These are phyloP conservation scores for Esteya vermicola DNA, from an alignment of 2,329 filamentous ascomycete species.

Conservation along the genomic window DNA sequence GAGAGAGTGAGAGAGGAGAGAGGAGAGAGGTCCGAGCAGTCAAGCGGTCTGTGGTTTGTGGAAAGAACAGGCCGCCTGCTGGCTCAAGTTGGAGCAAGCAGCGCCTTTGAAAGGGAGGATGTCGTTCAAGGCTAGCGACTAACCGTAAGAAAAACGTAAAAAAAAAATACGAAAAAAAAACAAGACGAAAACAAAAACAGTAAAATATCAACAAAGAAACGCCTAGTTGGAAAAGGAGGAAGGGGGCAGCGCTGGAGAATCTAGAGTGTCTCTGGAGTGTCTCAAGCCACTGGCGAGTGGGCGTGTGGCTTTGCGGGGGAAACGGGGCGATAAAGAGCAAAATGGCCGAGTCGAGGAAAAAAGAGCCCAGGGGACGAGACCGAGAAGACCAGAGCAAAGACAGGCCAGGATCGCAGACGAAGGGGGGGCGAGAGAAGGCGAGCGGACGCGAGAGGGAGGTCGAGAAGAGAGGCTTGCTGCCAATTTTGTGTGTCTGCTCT, in stretches of 20 bases:
- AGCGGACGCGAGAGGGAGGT: background rate
- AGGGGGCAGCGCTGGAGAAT: too few species aligned
- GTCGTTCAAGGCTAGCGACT: background rate
- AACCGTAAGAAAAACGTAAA: too few species aligned
- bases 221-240: background rate
- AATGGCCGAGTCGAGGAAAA: background rate
- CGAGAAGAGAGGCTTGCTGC: background rate
- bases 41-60: background rate
- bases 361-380: background rate
- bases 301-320: slow-evolving; percentile 1
- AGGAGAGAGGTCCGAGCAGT: too few species aligned
- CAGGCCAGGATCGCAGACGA: background rate
- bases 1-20: too few species aligned
- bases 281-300: too few species aligned
- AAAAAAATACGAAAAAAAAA: too few species aligned
- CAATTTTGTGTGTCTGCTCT: background rate
- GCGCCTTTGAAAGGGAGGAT: background rate
- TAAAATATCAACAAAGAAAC: too few species aligned
- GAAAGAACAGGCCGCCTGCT: background rate
- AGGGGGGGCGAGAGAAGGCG: background rate
- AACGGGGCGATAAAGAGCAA: background rate
- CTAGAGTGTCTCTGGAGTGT: too few species aligned
- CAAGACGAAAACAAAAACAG: too few species aligned
- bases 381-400: background rate
- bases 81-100: too few species aligned